A percentile compares a stretch with the other conserved stretches of the same genome.
phyloP scores from a whole-genome alignment of 352 stramenopile species.

The Globisporangium spinosum region DNA sequence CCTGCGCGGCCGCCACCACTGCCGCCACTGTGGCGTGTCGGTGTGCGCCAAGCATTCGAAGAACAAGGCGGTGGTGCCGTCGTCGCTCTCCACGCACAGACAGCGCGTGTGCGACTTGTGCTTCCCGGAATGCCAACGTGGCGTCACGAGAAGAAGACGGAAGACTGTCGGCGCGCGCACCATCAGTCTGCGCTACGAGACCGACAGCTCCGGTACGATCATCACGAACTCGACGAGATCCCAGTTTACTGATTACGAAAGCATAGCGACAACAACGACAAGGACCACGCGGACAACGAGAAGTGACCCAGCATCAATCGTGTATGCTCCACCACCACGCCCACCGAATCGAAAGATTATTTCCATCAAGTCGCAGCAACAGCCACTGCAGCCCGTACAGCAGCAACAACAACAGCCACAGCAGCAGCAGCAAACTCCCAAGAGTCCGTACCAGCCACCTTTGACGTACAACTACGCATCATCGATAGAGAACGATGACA shows the following conservation, averaged over 20 bases:
- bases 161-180: conserved; percentile 18
- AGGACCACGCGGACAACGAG: conserved; percentile 2
- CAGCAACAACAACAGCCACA: background rate
- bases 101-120: conserved; percentile 79
- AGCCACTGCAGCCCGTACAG: background rate
- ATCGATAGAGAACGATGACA: background rate
- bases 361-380: background rate
- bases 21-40: conserved; percentile 66
- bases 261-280: conserved; percentile 7
- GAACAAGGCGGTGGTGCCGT: conserved; percentile 61
- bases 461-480: background rate
- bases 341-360: conserved; percentile 6
- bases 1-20: conserved; percentile 73
- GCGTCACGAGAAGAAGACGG: conserved; percentile 17
- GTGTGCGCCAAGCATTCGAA: conserved; percentile 74
- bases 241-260: conserved; percentile 7
- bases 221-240: conserved; percentile 7
- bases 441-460: background rate
- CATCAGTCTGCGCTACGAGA: conserved; percentile 13
- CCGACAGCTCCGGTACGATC: conserved; percentile 11
- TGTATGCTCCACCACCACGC: background rate
- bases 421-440: background rate
- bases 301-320: conserved; percentile 1
- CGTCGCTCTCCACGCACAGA: conserved; percentile 53
- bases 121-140: conserved; percentile 45